Conservation (phyloP, 2,329 filamentous ascomycete species). For the Aspergillus brunneoviolaceus region DNA sequence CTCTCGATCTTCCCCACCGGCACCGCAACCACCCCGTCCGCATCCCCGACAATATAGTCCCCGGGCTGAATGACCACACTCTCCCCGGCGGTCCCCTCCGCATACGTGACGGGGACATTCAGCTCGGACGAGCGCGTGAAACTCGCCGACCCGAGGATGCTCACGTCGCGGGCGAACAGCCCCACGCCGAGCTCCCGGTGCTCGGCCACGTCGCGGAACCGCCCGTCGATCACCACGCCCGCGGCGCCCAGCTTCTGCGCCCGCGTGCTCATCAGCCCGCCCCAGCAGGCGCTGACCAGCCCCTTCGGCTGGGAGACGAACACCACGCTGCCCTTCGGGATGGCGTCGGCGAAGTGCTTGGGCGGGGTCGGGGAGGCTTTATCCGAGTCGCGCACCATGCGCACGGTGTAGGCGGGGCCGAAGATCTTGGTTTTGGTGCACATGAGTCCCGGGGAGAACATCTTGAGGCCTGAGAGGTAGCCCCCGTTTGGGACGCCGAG, state of each 20-base stretch:
- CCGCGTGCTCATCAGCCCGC: constrained; percentile 41
- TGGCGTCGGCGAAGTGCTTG: constrained; percentile 39
- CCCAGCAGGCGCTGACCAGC: constrained; percentile 37
- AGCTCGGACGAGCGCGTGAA: constrained; percentile 37
- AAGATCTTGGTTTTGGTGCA: constrained; percentile 26
- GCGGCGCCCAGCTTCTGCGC: constrained; percentile 35
- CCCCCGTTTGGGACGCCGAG: constrained; percentile 34
- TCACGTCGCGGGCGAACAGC: constrained; percentile 34
- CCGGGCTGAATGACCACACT: constrained; percentile 31
- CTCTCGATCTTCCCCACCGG: constrained; percentile 28
- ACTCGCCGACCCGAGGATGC: constrained; percentile 35
- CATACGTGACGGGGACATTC: constrained; percentile 35
- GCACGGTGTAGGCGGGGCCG: constrained; percentile 32
- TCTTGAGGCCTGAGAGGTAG: constrained; percentile 34
- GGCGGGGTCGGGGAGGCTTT: constrained; percentile 30
- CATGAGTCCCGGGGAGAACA: constrained; percentile 29
- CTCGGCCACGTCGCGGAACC: constrained; percentile 39
- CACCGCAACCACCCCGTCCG: constrained; percentile 29
- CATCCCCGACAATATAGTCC: constrained; percentile 38
- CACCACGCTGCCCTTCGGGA: constrained; percentile 34
- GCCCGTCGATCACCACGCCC: constrained; percentile 42
- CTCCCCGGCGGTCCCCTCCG: constrained; percentile 21
- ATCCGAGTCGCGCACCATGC: constrained; percentile 36
- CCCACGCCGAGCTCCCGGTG: constrained; percentile 28
- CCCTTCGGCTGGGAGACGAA: constrained; percentile 39